Evolutionary conservation across 139 green algal genomes (phyloP).

Genomic region (Picochlorum costavermella): DNA sequence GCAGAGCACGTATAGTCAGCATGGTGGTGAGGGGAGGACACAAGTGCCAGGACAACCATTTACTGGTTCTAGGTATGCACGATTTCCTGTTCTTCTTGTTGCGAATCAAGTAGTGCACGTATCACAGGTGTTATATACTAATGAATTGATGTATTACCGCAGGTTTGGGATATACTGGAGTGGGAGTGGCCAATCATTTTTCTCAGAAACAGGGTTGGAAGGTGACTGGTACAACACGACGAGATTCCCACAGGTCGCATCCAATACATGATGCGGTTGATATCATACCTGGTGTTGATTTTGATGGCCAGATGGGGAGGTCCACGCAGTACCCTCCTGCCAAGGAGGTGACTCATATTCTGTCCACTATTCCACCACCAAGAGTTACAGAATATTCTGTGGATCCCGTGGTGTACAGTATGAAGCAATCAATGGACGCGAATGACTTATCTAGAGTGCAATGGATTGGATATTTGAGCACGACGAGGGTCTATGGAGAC

Average conservation of each 20-base stretch:
- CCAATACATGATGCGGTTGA: background rate
- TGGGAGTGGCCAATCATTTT: slow-evolving; percentile 13
- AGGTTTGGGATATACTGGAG: slow-evolving; percentile 33
- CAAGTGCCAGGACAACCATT: background rate
- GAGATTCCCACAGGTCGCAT: background rate
- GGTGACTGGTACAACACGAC: slow-evolving; percentile 25
- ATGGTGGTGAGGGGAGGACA: no score
- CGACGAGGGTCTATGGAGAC: slow-evolving; percentile 64
- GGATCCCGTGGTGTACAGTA: slow-evolving; percentile 20
- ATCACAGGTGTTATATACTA: background rate
- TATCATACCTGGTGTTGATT: background rate
- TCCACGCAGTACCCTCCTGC: background rate
- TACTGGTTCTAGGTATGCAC: background rate
- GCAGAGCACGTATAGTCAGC: no score
- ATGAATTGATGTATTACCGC: background rate
- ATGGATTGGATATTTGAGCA: slow-evolving; percentile 60
- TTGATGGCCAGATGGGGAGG: slow-evolving; percentile 4
- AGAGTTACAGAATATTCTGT: background rate
- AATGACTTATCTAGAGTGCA: slow-evolving; percentile 12
- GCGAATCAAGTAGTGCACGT: background rate
- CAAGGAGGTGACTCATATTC: slow-evolving; percentile 22
- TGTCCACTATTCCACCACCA: slow-evolving; percentile 31
- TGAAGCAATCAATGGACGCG: background rate
- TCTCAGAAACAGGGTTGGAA: slow-evolving; percentile 19
- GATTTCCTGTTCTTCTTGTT: background rate